Conservation (phyloP, 768 basidiomycete genomes). For the Cantharellus cinnabarinus region DNA sequence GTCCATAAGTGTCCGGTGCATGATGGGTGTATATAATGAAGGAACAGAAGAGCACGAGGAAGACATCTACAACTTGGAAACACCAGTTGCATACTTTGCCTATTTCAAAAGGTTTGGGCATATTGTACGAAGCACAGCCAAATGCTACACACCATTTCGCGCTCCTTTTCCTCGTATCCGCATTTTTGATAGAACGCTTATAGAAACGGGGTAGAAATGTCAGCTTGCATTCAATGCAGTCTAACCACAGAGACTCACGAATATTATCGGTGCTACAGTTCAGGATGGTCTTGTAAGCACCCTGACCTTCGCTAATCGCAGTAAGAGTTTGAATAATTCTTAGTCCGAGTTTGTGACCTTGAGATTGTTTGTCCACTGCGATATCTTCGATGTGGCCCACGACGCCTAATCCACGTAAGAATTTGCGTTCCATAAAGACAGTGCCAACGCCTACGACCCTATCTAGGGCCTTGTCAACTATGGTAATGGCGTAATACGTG, state of each 20-base stretch:
- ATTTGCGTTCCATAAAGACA: conserved; percentile 85
- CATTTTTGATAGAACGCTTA: conserved; percentile 95
- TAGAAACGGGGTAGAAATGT: background rate
- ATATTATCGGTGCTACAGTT: conserved; percentile 85
- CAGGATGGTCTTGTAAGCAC: conserved; percentile 88
- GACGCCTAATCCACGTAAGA: conserved; percentile 62
- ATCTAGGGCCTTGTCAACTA: conserved; percentile 55
- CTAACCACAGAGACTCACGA: conserved; percentile 35
- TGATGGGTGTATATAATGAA: too few relatives aligned
- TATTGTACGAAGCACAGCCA: too few relatives aligned
- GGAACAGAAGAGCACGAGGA: too few relatives aligned
- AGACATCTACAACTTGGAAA: too few relatives aligned
- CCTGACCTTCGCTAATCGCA: conserved; percentile 58
- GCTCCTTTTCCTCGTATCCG: conserved; percentile 77
- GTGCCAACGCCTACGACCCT: conserved; percentile 66
- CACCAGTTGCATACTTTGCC: too few relatives aligned
- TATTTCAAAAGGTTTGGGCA: too few relatives aligned
- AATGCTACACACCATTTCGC: conserved; percentile 47
- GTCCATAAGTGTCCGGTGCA: too few relatives aligned
- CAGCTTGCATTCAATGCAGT: background rate
- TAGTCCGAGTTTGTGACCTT: conserved; percentile 83
- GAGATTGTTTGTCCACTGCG: conserved; percentile 68
- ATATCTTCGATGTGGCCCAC: conserved; percentile 98
- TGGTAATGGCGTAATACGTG: conserved; percentile 74
- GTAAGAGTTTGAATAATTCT: conserved; percentile 74